Conservation (phyloP, 192 early-diverging fungal species). For the Endogone sp. region DNA sequence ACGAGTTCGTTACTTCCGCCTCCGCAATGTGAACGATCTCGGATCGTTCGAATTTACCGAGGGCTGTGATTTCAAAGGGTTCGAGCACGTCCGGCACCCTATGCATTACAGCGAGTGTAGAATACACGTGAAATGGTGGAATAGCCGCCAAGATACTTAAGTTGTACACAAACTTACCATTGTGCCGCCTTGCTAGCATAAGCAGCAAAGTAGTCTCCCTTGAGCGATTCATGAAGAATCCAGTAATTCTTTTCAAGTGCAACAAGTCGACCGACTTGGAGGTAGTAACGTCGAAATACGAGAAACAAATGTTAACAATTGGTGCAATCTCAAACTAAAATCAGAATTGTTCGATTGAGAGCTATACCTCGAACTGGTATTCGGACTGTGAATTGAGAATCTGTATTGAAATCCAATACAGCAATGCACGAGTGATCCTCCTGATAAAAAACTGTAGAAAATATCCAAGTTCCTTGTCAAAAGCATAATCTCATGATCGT, state of each 20-base stretch:
- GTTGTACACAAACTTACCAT: background rate
- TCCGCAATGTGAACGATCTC: background rate
- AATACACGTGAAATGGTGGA: no score
- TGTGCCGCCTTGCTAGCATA: conserved; percentile 11
- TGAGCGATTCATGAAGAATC: conserved; percentile 41
- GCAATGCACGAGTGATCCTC: conserved; percentile 38
- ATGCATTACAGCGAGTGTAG: no score
- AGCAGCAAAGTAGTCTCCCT: conserved; percentile 30
- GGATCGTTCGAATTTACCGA: background rate
- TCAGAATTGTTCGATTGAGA: no score
- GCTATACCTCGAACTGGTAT: conserved; percentile 36
- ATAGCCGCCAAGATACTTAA: no score
- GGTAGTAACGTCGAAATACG: background rate
- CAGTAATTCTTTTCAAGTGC: conserved; percentile 41
- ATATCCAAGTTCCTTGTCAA: conserved; percentile 2
- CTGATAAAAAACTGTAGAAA: conserved; percentile 48
- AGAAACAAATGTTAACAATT: background rate
- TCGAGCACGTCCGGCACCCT: background rate
- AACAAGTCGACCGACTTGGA: conserved; percentile 28
- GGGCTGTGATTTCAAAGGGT: background rate
- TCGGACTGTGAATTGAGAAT: conserved; percentile 41
- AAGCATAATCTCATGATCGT: conserved; percentile 15
- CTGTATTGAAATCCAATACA: conserved; percentile 52
- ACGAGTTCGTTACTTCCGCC: background rate
- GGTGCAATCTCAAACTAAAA: no score